phyloP scores from a whole-genome alignment of 2,329 filamentous ascomycete genomes.

The Xylaria digitata region DNA sequence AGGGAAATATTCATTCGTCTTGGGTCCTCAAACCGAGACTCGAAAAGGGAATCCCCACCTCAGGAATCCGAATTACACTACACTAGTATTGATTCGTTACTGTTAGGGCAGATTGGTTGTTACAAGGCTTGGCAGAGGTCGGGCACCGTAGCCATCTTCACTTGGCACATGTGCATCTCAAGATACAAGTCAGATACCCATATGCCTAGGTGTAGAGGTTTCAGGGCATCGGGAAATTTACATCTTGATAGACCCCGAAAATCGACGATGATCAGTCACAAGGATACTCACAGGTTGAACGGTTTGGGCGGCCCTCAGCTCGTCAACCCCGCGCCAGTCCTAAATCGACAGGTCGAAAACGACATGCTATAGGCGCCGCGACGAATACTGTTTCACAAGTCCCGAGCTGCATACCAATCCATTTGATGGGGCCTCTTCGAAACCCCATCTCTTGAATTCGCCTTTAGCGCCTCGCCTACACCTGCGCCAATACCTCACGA shows the following conservation, averaged over 20 bases:
- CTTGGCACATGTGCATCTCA: background rate
- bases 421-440: slow-evolving; percentile 22
- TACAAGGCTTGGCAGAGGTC: slow-evolving; percentile 20
- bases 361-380: slow-evolving; percentile 30
- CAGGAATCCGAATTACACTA: background rate
- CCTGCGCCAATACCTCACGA: slow-evolving; percentile 8
- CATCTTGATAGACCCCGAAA: background rate
- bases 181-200: slow-evolving; percentile 6
- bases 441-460: slow-evolving; percentile 12
- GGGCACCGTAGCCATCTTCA: slow-evolving; percentile 7
- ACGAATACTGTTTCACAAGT: slow-evolving; percentile 42
- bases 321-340: slow-evolving; percentile 32
- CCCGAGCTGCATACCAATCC: slow-evolving; percentile 15
- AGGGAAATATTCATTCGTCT: slow-evolving; percentile 6
- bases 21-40: too few species aligned
- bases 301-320: slow-evolving; percentile 4
- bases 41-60: background rate
- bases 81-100: background rate
- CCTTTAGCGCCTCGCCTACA: slow-evolving; percentile 9
- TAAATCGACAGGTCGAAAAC: slow-evolving; percentile 33
- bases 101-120: slow-evolving; percentile 2
- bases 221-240: background rate
- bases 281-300: slow-evolving; percentile 23
- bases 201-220: slow-evolving; percentile 1
- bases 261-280: slow-evolving; percentile 36